phyloP scores from a whole-genome alignment of 2,329 filamentous ascomycete genomes.

The Sclerotinia subarctica region DNA sequence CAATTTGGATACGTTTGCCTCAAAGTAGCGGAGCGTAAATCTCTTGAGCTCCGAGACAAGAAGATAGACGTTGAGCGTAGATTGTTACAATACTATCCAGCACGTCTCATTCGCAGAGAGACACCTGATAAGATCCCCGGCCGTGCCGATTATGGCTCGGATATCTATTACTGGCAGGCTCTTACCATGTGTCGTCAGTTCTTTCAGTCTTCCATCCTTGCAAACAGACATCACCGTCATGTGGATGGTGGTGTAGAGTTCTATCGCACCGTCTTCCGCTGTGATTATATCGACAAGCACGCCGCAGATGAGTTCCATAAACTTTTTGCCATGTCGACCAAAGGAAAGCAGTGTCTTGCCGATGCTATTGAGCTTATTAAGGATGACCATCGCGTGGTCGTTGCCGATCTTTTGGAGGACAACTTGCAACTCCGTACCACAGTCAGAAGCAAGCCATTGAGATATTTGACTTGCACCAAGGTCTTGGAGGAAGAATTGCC shows the following conservation, averaged over 20 bases:
- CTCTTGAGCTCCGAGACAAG: conserved; percentile 26
- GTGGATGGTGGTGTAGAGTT: conserved; percentile 33
- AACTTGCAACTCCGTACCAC: neutral
- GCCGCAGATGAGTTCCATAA: conserved; percentile 13
- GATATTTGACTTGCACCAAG: conserved; percentile 28
- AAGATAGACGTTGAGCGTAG: conserved; percentile 31
- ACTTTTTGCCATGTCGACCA: conserved; percentile 18
- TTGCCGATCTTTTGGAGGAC: conserved; percentile 14
- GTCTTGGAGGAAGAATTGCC: conserved; percentile 59
- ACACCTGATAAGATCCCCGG: conserved; percentile 25
- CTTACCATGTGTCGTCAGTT: conserved; percentile 32
- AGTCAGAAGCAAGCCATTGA: neutral
- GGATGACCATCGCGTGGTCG: conserved; percentile 13
- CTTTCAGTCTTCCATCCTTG: conserved; percentile 22
- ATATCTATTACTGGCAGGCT: conserved; percentile 37
- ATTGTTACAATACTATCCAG: conserved; percentile 30
- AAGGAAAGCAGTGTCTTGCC: conserved; percentile 16
- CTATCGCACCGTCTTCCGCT: conserved; percentile 30
- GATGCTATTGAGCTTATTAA: conserved; percentile 17
- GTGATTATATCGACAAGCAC: conserved; percentile 24
- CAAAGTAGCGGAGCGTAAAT: conserved; percentile 28
- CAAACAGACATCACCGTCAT: conserved; percentile 27
- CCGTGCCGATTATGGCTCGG: conserved; percentile 32
- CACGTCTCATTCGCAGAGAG: conserved; percentile 27
- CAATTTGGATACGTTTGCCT: conserved; percentile 21